Base-by-base conservation (phyloP, 75 land plant species). In the Cupressus sempervirens region DNA sequence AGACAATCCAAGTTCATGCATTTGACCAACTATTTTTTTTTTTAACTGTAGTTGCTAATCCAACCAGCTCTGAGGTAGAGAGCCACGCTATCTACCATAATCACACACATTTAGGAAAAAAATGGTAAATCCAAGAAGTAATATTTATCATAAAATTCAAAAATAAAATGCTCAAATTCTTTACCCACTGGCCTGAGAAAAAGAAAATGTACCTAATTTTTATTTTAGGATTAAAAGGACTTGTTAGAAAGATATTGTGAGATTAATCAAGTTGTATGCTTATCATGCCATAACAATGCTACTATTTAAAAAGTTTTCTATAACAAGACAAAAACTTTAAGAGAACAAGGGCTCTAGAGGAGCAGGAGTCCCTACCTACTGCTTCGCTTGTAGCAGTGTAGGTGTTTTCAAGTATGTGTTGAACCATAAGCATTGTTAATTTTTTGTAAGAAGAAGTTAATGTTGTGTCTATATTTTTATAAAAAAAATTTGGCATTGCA, bases 21-120 rank as follows among this genome's bases (percentile, higher is more conserved):
- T 94, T 83, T 90, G 89, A 82, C 54, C 32, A 84, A 94, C 86
- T 87, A 94, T 91, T 84, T 85, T 83, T 84, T 88, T 94, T 65
- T 94, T 93, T 75, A 94, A 85, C 72, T 54, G 41, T 83, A 94
- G 84, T 79, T 94, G 93, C 75, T 86, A 87, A 85, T 92, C 92
- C 35, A 94, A 88, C 95, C 95, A 94, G 80, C 88, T 89, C 83
- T 92, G 91, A 76, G 95, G 91, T 41, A 94, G 82, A 82, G 95
- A 93, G 32, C 95, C 95, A 87, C 95, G 93, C 95, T 93, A 94
- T 73, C 95, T 94, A 87, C 68, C 65, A 84, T 65, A 46, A 26
- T 23, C 26, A 87, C 53, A 41, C 16, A 84, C 11, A 30, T 32
- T 0, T 12, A 70, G 58, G 20, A 30, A 70, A 74, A 16, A 11